Conservation (phyloP, 148 eudicot genomes). For the Rhododendron molle region DNA sequence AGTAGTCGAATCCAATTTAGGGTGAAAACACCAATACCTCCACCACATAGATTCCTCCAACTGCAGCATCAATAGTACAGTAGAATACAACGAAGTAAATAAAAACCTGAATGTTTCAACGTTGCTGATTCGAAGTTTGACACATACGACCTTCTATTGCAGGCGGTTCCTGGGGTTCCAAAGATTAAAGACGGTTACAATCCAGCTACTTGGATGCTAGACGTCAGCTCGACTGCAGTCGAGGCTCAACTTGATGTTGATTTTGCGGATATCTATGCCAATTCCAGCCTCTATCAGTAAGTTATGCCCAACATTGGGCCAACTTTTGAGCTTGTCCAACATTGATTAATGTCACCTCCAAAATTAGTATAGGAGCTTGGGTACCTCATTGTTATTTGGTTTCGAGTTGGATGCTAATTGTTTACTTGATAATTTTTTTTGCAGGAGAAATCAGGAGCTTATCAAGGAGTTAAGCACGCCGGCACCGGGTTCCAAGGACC, state of each 20-base stretch:
- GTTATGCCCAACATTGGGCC: background rate
- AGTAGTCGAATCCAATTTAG: background rate
- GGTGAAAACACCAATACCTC: background rate
- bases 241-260: slow-evolving; percentile 40
- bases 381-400: background rate
- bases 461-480: slow-evolving; percentile 42
- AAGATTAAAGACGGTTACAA: slow-evolving; percentile 42
- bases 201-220: slow-evolving; percentile 67
- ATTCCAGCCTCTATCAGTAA: slow-evolving; percentile 35
- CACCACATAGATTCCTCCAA: background rate
- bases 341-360: background rate
- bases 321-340: background rate
- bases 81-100: background rate
- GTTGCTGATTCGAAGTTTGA: background rate
- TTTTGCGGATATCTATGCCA: slow-evolving; percentile 43
- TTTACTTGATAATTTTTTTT: background rate
- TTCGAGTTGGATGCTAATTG: background rate
- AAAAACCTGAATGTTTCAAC: background rate
- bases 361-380: background rate
- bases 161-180: slow-evolving; percentile 40
- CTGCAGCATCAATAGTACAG: background rate
- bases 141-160: background rate
- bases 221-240: slow-evolving; percentile 31
- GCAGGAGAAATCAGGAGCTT: slow-evolving; percentile 42
- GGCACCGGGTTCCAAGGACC: slow-evolving; percentile 37